These are phyloP conservation scores for Microbotryum silenes-acaulis DNA, from an alignment of 1,284 basidiomycete genomes.

Conservation along the genomic window DNA sequence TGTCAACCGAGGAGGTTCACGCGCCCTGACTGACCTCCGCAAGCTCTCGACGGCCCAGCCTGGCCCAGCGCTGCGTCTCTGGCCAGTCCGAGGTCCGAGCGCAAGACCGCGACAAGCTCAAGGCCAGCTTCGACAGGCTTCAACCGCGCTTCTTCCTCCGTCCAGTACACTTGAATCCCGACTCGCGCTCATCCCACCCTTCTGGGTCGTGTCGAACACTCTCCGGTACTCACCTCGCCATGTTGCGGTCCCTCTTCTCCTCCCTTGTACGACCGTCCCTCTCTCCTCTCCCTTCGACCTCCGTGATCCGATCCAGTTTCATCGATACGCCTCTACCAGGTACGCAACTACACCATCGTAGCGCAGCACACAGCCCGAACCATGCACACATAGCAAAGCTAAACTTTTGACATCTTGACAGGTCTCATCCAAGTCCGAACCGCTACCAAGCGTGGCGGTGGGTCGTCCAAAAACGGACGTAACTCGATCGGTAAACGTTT, in stretches of 20 bases:
- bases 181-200: too few species aligned
- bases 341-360: not conserved
- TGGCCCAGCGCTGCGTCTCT: too few species aligned
- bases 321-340: conserved; percentile 25
- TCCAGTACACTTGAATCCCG: too few species aligned
- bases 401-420: not conserved
- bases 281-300: conserved; percentile 21
- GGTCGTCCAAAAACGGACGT: conserved; percentile 80
- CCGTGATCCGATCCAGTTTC: conserved; percentile 23
- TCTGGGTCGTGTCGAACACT: too few species aligned
- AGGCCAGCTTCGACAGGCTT: too few species aligned
- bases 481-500: conserved; percentile 82
- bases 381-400: too few species aligned
- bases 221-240: not conserved
- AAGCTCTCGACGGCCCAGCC: too few species aligned
- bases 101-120: too few species aligned
- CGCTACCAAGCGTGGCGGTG: conserved; percentile 89
- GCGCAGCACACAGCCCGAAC: not conserved
- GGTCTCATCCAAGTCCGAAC: conserved; percentile 65
- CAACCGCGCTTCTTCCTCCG: too few species aligned
- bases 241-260: conserved; percentile 10
- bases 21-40: too few species aligned
- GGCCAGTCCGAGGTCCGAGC: too few species aligned
- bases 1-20: too few species aligned
- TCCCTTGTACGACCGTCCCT: conserved; percentile 11